These are phyloP conservation scores for Cordyceps farinosa DNA, from an alignment of 2,329 filamentous ascomycete species.

Conservation along the genomic window DNA sequence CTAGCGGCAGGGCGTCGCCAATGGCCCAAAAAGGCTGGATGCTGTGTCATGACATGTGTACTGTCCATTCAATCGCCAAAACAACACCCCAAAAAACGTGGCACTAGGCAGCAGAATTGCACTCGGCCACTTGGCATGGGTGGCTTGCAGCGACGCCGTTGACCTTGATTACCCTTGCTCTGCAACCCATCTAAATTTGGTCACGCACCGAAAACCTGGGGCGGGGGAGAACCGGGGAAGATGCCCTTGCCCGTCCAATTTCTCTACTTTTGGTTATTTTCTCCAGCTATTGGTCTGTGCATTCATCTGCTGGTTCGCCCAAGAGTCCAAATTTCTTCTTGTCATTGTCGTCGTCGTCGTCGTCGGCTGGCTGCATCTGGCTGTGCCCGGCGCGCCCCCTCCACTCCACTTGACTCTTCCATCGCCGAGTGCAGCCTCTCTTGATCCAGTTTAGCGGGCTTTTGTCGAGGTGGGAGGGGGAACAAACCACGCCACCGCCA, in stretches of 20 bases:
- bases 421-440: neutral
- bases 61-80: too few relatives aligned
- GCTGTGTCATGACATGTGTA: too few relatives aligned
- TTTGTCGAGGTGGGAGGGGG: neutral
- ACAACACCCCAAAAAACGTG: neutral
- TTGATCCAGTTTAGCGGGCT: neutral
- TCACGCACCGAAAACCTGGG: neutral
- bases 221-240: neutral
- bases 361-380: too few relatives aligned
- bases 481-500: conserved; percentile 8
- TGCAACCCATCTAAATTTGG: neutral
- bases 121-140: neutral
- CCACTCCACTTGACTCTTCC: neutral
- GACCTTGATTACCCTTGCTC: neutral
- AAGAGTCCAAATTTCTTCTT: too few relatives aligned
- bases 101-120: conserved; percentile 2
- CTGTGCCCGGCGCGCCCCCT: neutral
- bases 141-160: neutral
- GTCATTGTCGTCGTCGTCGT: too few relatives aligned
- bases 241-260: neutral
- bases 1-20: too few relatives aligned
- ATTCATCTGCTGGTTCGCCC: too few relatives aligned
- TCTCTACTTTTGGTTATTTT: neutral
- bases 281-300: neutral
- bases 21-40: too few relatives aligned